Conservation (phyloP, 2,329 filamentous ascomycete species). For the Ophiocordyceps sinensis region DNA sequence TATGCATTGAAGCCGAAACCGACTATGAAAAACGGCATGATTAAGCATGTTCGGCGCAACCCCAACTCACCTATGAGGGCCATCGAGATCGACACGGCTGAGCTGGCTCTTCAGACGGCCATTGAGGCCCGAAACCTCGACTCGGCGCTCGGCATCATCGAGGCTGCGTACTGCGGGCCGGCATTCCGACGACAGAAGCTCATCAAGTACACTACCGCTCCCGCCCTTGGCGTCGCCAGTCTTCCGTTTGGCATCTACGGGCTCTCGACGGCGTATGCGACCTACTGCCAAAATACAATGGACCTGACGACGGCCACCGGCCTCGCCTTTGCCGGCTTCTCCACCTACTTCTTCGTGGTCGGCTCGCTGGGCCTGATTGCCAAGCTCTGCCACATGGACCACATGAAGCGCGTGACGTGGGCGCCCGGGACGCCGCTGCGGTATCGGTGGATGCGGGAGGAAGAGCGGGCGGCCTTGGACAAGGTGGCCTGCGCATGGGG, state of each 20-base stretch:
- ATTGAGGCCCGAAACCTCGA: constrained; percentile 67
- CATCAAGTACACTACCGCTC: constrained; percentile 47
- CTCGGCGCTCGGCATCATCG: constrained; percentile 61
- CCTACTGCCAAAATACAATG: constrained; percentile 50
- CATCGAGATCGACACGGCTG: constrained; percentile 55
- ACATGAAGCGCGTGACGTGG: constrained; percentile 93
- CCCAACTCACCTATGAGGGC: constrained; percentile 57
- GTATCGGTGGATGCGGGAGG: constrained; percentile 75
- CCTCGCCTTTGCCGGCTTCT: constrained; percentile 64
- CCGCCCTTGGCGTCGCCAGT: constrained; percentile 38
- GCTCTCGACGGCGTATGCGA: constrained; percentile 39
- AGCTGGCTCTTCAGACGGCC: constrained; percentile 62
- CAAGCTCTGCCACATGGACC: constrained; percentile 77
- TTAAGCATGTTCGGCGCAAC: constrained; percentile 47
- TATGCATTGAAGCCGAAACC: constrained; percentile 75
- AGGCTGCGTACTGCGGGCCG: constrained; percentile 50
- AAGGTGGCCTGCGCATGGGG: constrained; percentile 81
- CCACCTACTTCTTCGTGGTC: constrained; percentile 73
- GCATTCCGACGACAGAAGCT: constrained; percentile 57
- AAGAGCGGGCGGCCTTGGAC: constrained; percentile 79
- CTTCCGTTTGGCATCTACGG: constrained; percentile 57
- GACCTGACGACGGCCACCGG: constrained; percentile 59
- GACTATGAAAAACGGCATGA: constrained; percentile 38
- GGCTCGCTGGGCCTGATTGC: constrained; percentile 73
- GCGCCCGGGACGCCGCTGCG: constrained; percentile 64